Evolutionary conservation across 2,329 filamentous ascomycete genomes (phyloP), one percentile per base, ranked within the genome.

Genomic region (Daldinia eschscholtzii): DNA sequence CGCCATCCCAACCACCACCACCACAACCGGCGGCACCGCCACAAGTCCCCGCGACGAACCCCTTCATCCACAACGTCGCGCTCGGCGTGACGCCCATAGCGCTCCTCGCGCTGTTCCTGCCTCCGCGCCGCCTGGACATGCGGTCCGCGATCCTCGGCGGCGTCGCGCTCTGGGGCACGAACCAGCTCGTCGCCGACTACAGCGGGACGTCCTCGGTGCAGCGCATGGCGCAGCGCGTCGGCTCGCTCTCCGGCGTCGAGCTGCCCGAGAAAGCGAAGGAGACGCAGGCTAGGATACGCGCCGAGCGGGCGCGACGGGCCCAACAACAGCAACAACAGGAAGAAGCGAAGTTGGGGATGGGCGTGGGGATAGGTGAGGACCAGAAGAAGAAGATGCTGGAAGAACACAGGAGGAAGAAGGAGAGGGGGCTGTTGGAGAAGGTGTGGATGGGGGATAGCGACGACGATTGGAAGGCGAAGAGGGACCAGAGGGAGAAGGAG

Each of bases 381-480:
- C 60, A 69, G 59, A 59, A 70, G 70, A 70, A 75, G 10, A 72
- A 78, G 62, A 72, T 78, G 62, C 57, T 78, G 56, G 76, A 76
- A 70, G 56, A 61, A 23, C 20, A 23, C 20, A 23, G 20, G 63
- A 64, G 70, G 33, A 64, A 39, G 37, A 15, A 42, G 59, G 33
- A 73, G 42, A 74, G 70, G 65, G 75, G 80, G 0, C 13, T 81
- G 4, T 42, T 87, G 61, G 80, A 84, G 69, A 82, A 82, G 70
- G 76, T 89, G 15, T 90, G 88, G 88, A 86, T 88, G 83, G 88
- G 88, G 37, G 82, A 82, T 41, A 87, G 88, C 76, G 78, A 78
- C n/a, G 81, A 83, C 50, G 82, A 85, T 70, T 89, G 87, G 87
- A 81, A 82, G 75, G 78, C 83, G 78, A 84, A 84, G 81, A 80